Conservation (phyloP, 2,329 filamentous ascomycete species). For the Hirsutella rhossiliensis region DNA sequence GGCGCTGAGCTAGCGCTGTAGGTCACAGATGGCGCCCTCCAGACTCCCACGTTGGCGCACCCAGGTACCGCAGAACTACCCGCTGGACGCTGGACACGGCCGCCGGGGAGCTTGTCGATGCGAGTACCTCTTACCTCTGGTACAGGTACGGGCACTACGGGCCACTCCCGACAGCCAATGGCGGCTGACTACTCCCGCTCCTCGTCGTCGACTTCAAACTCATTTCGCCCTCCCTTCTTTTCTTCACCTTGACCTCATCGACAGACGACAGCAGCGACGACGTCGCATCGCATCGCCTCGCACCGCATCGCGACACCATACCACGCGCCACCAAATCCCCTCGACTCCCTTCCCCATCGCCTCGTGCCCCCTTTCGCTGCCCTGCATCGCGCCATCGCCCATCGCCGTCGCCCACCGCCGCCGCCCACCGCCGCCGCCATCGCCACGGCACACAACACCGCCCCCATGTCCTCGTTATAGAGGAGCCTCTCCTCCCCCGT, state of each 20-base stretch:
- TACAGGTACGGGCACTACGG: too few relatives aligned
- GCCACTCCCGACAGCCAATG: neutral
- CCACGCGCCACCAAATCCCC: neutral
- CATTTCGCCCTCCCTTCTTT: neutral
- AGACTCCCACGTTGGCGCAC: too few relatives aligned
- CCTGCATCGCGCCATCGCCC: neutral
- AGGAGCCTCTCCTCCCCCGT: constrained; percentile 4
- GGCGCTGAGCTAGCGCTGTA: too few relatives aligned
- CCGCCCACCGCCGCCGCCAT: neutral
- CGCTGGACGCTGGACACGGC: too few relatives aligned
- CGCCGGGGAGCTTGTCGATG: too few relatives aligned
- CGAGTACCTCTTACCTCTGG: too few relatives aligned
- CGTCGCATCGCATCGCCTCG: neutral
- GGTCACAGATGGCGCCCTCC: too few relatives aligned
- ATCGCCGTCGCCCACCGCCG: neutral
- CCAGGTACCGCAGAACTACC: too few relatives aligned
- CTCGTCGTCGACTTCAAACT: neutral
- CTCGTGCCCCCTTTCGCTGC: neutral
- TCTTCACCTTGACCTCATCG: neutral
- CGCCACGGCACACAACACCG: constrained; percentile 6
- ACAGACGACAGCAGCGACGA: neutral
- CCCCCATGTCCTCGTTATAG: constrained; percentile 24
- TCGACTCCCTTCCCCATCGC: neutral
- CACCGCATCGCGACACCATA: neutral
- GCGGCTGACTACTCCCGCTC: neutral